phyloP scores from a whole-genome alignment of 495 filamentous ascomycete genomes.

The Podospora anserina region DNA sequence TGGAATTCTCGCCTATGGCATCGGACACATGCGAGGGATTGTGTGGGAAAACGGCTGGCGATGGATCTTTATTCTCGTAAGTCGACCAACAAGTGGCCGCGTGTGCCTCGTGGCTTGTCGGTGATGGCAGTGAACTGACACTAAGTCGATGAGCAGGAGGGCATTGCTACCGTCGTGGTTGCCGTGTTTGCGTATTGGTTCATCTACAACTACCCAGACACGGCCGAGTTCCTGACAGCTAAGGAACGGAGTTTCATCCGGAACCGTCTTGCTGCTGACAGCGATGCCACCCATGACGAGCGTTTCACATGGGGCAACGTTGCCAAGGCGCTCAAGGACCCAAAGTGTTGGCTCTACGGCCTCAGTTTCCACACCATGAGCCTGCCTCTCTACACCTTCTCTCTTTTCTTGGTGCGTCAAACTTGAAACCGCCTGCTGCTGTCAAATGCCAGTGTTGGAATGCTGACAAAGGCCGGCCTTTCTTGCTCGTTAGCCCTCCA shows the following conservation, averaged over 20 bases:
- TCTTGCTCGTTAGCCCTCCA: slow-evolving; percentile 53
- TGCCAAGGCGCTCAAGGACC: slow-evolving; percentile 60
- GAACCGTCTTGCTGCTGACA: slow-evolving; percentile 58
- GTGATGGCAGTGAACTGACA: too few species aligned
- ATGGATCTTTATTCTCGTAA: slow-evolving; percentile 78
- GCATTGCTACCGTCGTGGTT: slow-evolving; percentile 63
- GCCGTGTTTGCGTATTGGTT: slow-evolving; percentile 63
- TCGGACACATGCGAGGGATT: slow-evolving; percentile 59
- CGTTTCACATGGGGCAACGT: slow-evolving; percentile 65
- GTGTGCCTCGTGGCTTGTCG: too few species aligned
- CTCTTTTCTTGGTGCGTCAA: slow-evolving; percentile 63
- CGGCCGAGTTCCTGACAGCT: slow-evolving; percentile 62
- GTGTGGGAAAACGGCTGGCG: slow-evolving; percentile 69
- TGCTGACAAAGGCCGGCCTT: background rate
- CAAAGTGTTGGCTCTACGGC: slow-evolving; percentile 73
- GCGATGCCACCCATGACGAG: slow-evolving; percentile 60
- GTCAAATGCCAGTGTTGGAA: background rate
- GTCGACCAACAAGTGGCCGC: slow-evolving; percentile 12
- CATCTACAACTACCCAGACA: slow-evolving; percentile 69
- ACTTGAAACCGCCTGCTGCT: background rate
- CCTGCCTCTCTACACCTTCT: slow-evolving; percentile 72
- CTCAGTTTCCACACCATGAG: slow-evolving; percentile 71
- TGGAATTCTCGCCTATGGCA: slow-evolving; percentile 67
- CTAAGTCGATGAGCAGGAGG: slow-evolving; percentile 48
- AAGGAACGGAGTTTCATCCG: slow-evolving; percentile 61